A percentile compares a stretch with the other conserved stretches of the same genome.
Evolutionary conservation across 2,329 filamentous ascomycete species (phyloP).

Genomic region (Xylariales sp.): DNA sequence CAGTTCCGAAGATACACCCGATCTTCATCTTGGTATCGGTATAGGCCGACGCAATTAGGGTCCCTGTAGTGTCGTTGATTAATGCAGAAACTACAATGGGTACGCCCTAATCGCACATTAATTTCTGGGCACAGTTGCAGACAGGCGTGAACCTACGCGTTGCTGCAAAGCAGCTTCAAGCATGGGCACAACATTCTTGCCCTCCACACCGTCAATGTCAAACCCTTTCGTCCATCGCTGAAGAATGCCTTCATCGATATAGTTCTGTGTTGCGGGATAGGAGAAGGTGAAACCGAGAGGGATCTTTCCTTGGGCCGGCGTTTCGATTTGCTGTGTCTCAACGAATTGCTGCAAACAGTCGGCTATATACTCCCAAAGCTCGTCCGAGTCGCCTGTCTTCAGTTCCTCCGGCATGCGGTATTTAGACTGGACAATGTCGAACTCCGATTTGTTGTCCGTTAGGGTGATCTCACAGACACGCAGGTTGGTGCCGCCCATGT

Average conservation of each 20-base stretch:
- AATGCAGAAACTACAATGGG: conserved; percentile 93
- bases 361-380: conserved; percentile 95
- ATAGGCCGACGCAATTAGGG: conserved; percentile 94
- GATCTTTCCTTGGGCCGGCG: conserved; percentile 68
- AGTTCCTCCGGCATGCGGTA: conserved; percentile 95
- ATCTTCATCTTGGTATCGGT: conserved; percentile 95
- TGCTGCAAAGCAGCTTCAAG: conserved; percentile 82
- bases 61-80: conserved; percentile 98
- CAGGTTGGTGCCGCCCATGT: conserved; percentile 96
- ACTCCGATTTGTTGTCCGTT: conserved; percentile 87
- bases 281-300: conserved; percentile 96
- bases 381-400: conserved; percentile 84
- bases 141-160: conserved; percentile 61
- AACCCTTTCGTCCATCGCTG: conserved; percentile 99
- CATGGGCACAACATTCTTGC: conserved; percentile 88
- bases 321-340: conserved; percentile 81
- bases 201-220: conserved; percentile 92
- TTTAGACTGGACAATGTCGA: conserved; percentile 95
- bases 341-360: conserved; percentile 93
- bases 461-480: conserved; percentile 94
- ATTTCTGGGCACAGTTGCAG: conserved; percentile 1
- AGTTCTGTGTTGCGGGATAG: conserved; percentile 92
- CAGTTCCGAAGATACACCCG: conserved; percentile 97
- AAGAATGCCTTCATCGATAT: conserved; percentile 90
- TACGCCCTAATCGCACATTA: conserved; percentile 69